phyloP scores from a whole-genome alignment of 2,329 filamentous ascomycete genomes.

The Verticillium albo-atrum region DNA sequence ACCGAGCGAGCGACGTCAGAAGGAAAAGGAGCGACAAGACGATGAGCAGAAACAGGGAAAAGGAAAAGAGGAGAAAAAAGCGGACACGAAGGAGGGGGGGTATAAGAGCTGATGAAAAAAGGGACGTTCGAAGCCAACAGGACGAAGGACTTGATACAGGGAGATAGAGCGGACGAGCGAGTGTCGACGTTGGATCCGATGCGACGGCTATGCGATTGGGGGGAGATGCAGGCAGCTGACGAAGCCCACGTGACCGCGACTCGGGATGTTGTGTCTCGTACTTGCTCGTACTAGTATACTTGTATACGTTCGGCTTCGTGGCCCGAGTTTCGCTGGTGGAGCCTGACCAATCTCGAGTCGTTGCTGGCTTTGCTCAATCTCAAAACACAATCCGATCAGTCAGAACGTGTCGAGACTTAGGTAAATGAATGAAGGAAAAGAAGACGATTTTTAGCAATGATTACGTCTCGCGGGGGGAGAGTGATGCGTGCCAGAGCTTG shows the following conservation, averaged over 20 bases:
- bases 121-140: not conserved
- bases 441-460: not conserved
- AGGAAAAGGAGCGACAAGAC: not conserved
- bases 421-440: not conserved
- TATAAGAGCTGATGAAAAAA: not conserved
- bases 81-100: not conserved
- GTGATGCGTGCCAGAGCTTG: not conserved
- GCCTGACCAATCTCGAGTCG: not conserved
- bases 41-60: not conserved
- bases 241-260: not conserved
- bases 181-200: not conserved
- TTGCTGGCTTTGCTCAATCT: not conserved
- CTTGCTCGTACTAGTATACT: no score
- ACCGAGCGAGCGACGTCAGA: not conserved
- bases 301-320: conserved; percentile 1
- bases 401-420: not conserved
- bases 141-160: not conserved
- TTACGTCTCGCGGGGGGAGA: not conserved
- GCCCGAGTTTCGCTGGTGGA: conserved; percentile 2
- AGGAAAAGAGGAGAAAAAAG: not conserved
- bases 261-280: not conserved
- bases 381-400: not conserved
- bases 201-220: not conserved
- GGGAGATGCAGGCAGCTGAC: not conserved
- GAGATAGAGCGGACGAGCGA: not conserved